These are phyloP conservation scores for Yarrowia galli DNA, from an alignment of 1,139 yeast species.

Conservation along the genomic window DNA sequence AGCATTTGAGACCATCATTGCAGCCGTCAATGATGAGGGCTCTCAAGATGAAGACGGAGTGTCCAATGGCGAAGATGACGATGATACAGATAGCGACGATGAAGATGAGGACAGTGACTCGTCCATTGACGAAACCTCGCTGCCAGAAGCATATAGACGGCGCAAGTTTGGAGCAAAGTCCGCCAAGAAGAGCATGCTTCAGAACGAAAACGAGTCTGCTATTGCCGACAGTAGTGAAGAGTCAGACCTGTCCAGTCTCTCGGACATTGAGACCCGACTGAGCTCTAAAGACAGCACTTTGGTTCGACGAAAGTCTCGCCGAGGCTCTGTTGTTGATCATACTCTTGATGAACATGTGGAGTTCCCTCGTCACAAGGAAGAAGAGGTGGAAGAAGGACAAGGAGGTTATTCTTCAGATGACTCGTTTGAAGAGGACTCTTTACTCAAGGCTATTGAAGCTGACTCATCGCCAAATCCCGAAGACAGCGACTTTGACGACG, in stretches of 20 bases:
- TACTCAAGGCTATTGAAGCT: slow-evolving; percentile 42
- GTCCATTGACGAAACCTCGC: slow-evolving; percentile 30
- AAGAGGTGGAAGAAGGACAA: background rate
- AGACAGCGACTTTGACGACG: slow-evolving; percentile 46
- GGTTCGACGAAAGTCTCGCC: slow-evolving; percentile 37
- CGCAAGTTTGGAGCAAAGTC: slow-evolving; percentile 37
- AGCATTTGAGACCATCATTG: slow-evolving; percentile 45
- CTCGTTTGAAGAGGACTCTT: slow-evolving; percentile 26
- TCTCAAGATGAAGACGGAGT: slow-evolving; percentile 35
- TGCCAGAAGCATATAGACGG: slow-evolving; percentile 38
- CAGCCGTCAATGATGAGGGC: slow-evolving; percentile 42
- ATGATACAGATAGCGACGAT: slow-evolving; percentile 40
- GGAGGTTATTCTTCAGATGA: slow-evolving; percentile 45
- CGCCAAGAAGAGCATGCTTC: slow-evolving; percentile 37
- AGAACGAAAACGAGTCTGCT: slow-evolving; percentile 36
- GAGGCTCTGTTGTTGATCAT: slow-evolving; percentile 43
- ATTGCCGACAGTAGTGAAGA: slow-evolving; percentile 41
- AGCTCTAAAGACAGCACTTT: slow-evolving; percentile 16
- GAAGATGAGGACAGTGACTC: slow-evolving; percentile 41
- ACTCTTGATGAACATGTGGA: slow-evolving; percentile 42
- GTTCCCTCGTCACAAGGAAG: slow-evolving; percentile 42
- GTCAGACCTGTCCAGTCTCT: slow-evolving; percentile 23
- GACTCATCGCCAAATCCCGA: slow-evolving; percentile 44
- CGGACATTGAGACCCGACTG: slow-evolving; percentile 37
- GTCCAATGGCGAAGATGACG: slow-evolving; percentile 17